Base-by-base conservation (phyloP, 2,329 filamentous ascomycete genomes). In the Fusarium xyrophilum region DNA sequence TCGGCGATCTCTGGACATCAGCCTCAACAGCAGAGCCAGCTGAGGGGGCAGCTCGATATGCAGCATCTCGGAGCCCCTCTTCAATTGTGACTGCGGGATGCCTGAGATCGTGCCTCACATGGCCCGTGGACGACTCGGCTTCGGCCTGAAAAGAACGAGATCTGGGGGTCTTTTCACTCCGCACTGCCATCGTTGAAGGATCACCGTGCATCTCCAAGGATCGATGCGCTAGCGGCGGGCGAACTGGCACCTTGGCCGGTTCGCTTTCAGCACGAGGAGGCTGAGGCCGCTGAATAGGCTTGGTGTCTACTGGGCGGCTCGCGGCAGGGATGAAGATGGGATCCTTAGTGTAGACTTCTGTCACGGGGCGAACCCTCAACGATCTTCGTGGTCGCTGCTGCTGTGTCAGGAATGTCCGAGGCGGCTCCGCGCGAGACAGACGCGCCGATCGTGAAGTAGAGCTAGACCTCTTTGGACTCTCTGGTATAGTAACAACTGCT, bases 1-100 rank as follows among this genome's bases (percentile, higher is more conserved):
- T 85, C 17, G 78, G 75, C 27, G 83, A 76, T 55, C 71, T 70
- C 57, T 68, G 55, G 52, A 68, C 63, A 30, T 68, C 62, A 33
- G 69, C 63, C 50, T 64, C 59, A 12, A 50, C 46, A 25, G 33
- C 39, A 25, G 57, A 54, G 13, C 23, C n/a, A 46, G 48, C 42
- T n/a, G 56, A 54, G 11, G 58, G 28, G 14, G 28, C 47, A 30
- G 52, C 52, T 35, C 43, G 67, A 52, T 60, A 57, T 60, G 60
- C 53, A 53, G 60, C 63, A 60, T 73, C 67, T 52, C 65, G 47
- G 28, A 62, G 48, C 38, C 60, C 70, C 19, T 62, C 53, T 5
- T 71, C 63, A 32, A 64, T 57, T 10, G 56, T 42, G 14, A 64
- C 39, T 21, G 48, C 47, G 12, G 69, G 32, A 30, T 69, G 63